Evolutionary conservation across 2,329 filamentous ascomycete species (phyloP).

Genomic region (Biscogniauxia mediterranea): DNA sequence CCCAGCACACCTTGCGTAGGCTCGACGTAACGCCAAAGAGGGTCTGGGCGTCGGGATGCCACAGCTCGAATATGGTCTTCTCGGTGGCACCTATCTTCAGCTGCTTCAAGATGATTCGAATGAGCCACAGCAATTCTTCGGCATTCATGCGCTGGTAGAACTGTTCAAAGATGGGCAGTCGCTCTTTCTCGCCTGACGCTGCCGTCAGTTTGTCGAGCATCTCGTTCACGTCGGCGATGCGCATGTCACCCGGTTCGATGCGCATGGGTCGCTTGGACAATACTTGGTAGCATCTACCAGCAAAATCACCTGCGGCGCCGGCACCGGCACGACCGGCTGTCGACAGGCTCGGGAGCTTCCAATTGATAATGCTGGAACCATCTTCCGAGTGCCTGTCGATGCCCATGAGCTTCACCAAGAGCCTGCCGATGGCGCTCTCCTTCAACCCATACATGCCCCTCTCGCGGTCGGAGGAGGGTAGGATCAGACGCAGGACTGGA

Average conservation of each 20-base stretch:
- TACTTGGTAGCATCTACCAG: constrained; percentile 82
- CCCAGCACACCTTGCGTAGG: constrained; percentile 89
- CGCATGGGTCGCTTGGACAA: constrained; percentile 80
- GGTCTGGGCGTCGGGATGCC: constrained; percentile 75
- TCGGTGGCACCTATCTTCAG: constrained; percentile 77
- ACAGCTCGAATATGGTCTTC: constrained; percentile 80
- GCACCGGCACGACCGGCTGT: constrained; percentile 60
- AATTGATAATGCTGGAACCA: constrained; percentile 79
- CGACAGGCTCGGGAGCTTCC: constrained; percentile 81
- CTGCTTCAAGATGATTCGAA: constrained; percentile 85
- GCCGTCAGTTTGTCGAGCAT: constrained; percentile 75
- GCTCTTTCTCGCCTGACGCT: constrained; percentile 77
- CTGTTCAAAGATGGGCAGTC: constrained; percentile 73
- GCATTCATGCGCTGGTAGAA: constrained; percentile 93
- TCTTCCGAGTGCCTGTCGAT: constrained; percentile 91
- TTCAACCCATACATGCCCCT: constrained; percentile 92
- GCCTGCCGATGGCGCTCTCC: constrained; percentile 83
- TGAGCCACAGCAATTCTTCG: constrained; percentile 90
- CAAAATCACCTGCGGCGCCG: constrained; percentile 69
- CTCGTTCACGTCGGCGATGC: constrained; percentile 85
- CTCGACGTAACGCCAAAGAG: constrained; percentile 91
- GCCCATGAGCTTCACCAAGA: constrained; percentile 89
- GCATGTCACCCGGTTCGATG: constrained; percentile 72
- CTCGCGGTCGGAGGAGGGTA: constrained; percentile 90
- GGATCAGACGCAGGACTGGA: constrained; percentile 84